Base-by-base conservation (phyloP, 1,284 basidiomycete species). In the Apiotrichum laibachii region DNA sequence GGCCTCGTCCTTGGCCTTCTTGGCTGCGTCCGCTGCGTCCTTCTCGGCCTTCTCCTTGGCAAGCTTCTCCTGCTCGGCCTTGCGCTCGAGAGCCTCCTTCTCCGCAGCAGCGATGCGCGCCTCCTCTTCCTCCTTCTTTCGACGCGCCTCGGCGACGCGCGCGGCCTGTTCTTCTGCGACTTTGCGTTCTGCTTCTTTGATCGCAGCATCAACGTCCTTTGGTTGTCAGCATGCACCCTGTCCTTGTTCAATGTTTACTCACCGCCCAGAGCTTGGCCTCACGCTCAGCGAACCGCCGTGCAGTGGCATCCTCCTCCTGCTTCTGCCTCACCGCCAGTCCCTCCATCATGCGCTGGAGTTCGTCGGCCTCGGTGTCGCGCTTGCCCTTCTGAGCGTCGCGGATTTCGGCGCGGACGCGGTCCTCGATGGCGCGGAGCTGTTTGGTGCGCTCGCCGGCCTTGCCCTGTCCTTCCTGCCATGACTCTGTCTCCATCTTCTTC, bases 231-330 rank as follows among this genome's bases (percentile, higher is more conserved):
- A 8, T 4, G 10, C 6, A 1, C 5, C 33, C 1, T 10, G 43
- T 22, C 46, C 2, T 16, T 9, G 21, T 19, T 18, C 9, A n/a
- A n/a, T 19, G n/a, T 16, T 15, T n/a, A 67, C 69, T 66, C 53
- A 75, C 72, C 10, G 59, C 66, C 75, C 75, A 77, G 5, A 77
- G 63, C 58, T 63, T 64, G 51, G 64, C 64, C 35, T 73, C 65
- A 45, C 73, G 60, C 42, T 75, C 71, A 2, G 57, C 61, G 55
- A 75, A 77, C 5, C 57, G 54, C 43, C 59, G 52, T 8, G 59
- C 54, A 5, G 59, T 50, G 43, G 73, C 72, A 53, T 73, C 66
- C 51, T 70, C 68, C 60, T 73, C 69, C 50, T 64, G 49, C 15
- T 60, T 50, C 31, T 69, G 66, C 54, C 61, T 58, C 26, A 77